A percentile compares a stretch with the other conserved stretches of the same genome.
These are phyloP conservation scores for Pterocarpus santalinus DNA, from an alignment of 306 rosid species.

Conservation along the genomic window DNA sequence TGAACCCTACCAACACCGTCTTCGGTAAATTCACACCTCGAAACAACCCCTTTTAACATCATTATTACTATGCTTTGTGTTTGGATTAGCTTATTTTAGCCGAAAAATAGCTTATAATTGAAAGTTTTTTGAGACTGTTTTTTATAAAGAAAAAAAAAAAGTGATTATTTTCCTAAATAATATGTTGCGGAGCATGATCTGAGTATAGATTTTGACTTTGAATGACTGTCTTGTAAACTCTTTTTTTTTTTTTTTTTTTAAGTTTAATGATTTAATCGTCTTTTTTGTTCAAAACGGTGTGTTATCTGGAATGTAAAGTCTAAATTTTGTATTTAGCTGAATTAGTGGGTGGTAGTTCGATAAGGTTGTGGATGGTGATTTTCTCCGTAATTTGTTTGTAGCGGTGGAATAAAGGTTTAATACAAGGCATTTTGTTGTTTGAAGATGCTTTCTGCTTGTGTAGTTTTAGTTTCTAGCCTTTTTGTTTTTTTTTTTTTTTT, in stretches of 20 bases:
- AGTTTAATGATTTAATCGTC: neutral
- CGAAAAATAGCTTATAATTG: neutral
- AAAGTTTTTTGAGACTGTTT: neutral
- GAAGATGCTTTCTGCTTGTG: neutral
- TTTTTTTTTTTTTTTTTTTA: too few species aligned
- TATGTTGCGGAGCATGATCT: neutral
- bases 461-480: neutral
- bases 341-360: neutral
- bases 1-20: conserved; percentile 85
- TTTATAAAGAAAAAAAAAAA: too few species aligned
- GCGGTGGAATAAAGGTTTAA: neutral
- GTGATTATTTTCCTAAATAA: too few species aligned
- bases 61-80: neutral
- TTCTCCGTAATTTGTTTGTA: neutral
- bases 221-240: neutral
- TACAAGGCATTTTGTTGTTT: neutral
- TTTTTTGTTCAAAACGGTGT: neutral
- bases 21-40: conserved; percentile 58
- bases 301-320: neutral
- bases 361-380: neutral
- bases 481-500: neutral
- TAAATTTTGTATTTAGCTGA: neutral
- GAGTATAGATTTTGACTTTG: neutral
- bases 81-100: neutral
- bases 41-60: neutral